Base-by-base conservation (phyloP, 2,329 filamentous ascomycete species). In the Xylariaceae sp. region DNA sequence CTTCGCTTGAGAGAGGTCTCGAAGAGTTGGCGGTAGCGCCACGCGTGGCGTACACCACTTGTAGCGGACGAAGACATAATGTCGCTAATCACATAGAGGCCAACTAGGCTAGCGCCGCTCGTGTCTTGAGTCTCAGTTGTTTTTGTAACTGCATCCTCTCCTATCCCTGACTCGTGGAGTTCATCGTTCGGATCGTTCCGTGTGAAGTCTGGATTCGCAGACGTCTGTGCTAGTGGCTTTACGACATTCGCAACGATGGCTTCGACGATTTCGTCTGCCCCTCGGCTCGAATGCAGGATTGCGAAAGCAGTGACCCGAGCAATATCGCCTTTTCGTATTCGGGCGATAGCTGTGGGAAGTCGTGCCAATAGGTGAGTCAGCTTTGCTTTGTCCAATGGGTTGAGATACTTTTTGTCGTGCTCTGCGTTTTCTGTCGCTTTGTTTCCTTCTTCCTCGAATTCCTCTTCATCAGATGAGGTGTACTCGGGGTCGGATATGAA, bases 181-280 rank as follows among this genome's bases (percentile, higher is more conserved):
- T 68, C 70, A 5, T 74, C 71, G 13, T 71, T 67, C 10, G 69
- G 64, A 40, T 72, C 74, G 1, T 60, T 61, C 49, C 66, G 69
- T 16, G 68, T 73, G 58, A 72, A 71, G 7, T 81, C 75, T 0
- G 84, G 82, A 54, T 90, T 92, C 19, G 88, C 88, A 6, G 80
- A 80, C 1, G 85, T 89, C 59, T 87, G 83, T 6, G 85, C 81
- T 52, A 95, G 83, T 0, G 94, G 94, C 47, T 80, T 83, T 53
- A 88, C 78, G 33, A 97, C 78, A 63, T 99, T 97, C 1, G 84
- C 79, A 0, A 96, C 81, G 36, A 97, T 85, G 71, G 96, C 83
- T 45, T 93, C 83, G n/a, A 96, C 91, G 34, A 97, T 87, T 72
- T 97, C 94, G 58, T 95, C 89, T 12, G 90, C 88, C 14, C 92